These are phyloP conservation scores for Croton setiger DNA, from an alignment of 441 rosid genomes.

Conservation along the genomic window DNA sequence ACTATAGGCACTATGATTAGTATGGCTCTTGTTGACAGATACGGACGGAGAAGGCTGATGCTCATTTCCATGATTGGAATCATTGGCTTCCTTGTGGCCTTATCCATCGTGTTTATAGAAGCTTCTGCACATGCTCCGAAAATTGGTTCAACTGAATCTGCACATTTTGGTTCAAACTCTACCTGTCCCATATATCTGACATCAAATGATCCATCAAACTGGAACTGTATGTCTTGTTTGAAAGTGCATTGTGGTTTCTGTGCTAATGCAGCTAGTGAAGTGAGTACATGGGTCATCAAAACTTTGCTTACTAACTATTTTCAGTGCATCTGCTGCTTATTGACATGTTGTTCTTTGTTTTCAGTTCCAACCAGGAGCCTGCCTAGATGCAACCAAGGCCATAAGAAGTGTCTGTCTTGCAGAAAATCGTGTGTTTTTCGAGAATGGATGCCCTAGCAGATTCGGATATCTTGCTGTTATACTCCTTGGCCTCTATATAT, in stretches of 20 bases:
- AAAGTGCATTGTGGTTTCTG: constrained; percentile 65
- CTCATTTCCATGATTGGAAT: constrained; percentile 65
- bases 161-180: constrained; percentile 47
- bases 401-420: constrained; percentile 31
- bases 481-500: constrained; percentile 55
- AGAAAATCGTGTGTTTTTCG: constrained; percentile 44
- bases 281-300: constrained; percentile 2
- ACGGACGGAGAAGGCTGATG: constrained; percentile 75
- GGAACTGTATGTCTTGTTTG: constrained; percentile 69
- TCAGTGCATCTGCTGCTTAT: background rate
- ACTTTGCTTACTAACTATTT: background rate
- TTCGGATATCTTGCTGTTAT: constrained; percentile 58
- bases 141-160: constrained; percentile 33
- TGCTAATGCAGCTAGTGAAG: constrained; percentile 14
- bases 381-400: constrained; percentile 45
- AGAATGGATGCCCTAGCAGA: constrained; percentile 71
- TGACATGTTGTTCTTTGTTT: background rate
- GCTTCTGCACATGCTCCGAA: constrained; percentile 57
- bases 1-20: constrained; percentile 66
- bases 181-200: constrained; percentile 51
- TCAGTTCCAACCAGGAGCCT: constrained; percentile 40
- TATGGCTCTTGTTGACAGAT: constrained; percentile 68
- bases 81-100: constrained; percentile 46
- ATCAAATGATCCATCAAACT: constrained; percentile 25
- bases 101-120: constrained; percentile 48